Conservation (phyloP, 345 rosid species). For the Erucastrum elatum region DNA sequence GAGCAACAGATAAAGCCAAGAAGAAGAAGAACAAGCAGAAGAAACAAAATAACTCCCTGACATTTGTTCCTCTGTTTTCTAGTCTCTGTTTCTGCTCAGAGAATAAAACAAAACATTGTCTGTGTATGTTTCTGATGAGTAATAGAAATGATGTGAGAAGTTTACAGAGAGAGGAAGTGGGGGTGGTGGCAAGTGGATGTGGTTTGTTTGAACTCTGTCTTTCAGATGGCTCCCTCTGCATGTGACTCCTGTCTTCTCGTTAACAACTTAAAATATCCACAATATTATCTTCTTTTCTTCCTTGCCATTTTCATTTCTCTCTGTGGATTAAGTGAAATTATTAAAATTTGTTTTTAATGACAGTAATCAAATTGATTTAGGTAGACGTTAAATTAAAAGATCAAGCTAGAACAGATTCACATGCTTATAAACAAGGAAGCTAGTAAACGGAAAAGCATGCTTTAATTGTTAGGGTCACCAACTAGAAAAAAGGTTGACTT, state of each 20-base stretch:
- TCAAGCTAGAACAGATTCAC: not conserved
- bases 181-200: slow-evolving; percentile 66
- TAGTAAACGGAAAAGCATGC: slow-evolving; percentile 7
- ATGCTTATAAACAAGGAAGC: slow-evolving; percentile 16
- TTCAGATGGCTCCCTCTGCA: slow-evolving; percentile 53
- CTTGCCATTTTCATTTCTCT: not conserved
- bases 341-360: no score
- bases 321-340: not conserved
- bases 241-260: slow-evolving; percentile 51
- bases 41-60: slow-evolving; percentile 37
- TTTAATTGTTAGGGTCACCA: slow-evolving; percentile 23
- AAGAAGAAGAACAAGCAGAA: slow-evolving; percentile 20
- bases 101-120: slow-evolving; percentile 28
- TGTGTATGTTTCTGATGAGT: not conserved
- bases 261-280: not conserved
- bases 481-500: slow-evolving; percentile 25
- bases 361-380: not conserved
- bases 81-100: slow-evolving; percentile 28
- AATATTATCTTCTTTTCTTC: slow-evolving; percentile 13
- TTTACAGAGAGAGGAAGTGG: not conserved
- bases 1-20: slow-evolving; percentile 18
- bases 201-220: slow-evolving; percentile 19
- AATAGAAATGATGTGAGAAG: slow-evolving; percentile 15
- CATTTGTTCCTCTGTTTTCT: slow-evolving; percentile 15
- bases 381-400: not conserved